These are phyloP conservation scores for Cladorrhinum samala DNA, from an alignment of 495 filamentous ascomycete genomes.

Conservation along the genomic window DNA sequence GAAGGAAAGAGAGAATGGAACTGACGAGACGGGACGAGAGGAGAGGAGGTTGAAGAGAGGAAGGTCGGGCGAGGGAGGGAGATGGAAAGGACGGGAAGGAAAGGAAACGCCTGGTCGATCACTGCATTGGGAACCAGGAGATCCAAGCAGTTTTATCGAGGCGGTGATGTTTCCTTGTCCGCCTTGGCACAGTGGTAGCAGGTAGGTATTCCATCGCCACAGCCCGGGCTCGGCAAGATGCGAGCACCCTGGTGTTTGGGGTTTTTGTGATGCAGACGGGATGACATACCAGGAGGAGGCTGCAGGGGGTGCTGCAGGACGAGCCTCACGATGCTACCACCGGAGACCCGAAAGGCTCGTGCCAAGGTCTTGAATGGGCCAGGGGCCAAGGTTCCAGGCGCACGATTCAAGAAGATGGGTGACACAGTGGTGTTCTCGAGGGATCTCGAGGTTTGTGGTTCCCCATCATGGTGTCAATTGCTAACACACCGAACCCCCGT, in stretches of 20 bases:
- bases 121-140: constrained; percentile 1
- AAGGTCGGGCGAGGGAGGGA: neutral
- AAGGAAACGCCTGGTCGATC: constrained; percentile 7
- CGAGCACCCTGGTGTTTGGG: neutral
- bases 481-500: too few relatives aligned
- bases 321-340: neutral
- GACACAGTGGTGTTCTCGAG: neutral
- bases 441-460: too few relatives aligned
- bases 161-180: constrained; percentile 6
- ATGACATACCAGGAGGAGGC: neutral
- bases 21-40: neutral
- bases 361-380: neutral
- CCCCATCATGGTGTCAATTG: too few relatives aligned
- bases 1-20: neutral
- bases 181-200: constrained; percentile 4
- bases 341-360: neutral
- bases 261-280: neutral
- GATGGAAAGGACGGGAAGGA: neutral
- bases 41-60: neutral
- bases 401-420: neutral
- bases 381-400: too few relatives aligned
- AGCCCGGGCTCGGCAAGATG: neutral
- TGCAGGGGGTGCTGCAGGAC: neutral
- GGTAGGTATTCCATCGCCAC: neutral
- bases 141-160: constrained; percentile 4